These are phyloP conservation scores for Trichoderma guizhouense DNA, from an alignment of 2,329 filamentous ascomycete genomes.

Conservation along the genomic window DNA sequence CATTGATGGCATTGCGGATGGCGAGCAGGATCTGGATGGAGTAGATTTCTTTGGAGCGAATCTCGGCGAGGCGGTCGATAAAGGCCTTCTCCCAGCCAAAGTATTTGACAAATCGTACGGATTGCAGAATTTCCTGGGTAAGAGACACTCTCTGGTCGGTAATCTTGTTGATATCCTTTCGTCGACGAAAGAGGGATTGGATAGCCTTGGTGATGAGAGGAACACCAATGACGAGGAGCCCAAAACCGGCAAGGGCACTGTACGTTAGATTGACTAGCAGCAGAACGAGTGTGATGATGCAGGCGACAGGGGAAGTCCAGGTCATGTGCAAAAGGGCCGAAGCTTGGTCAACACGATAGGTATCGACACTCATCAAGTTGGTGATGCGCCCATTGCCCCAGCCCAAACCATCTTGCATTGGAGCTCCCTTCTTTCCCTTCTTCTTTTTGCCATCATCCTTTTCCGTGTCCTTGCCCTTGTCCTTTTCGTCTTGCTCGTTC, in stretches of 20 bases:
- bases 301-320: slow-evolving; percentile 80
- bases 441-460: slow-evolving; percentile 37
- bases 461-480: slow-evolving; percentile 32
- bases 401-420: slow-evolving; percentile 58
- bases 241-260: slow-evolving; percentile 85
- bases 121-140: slow-evolving; percentile 87
- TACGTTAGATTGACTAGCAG: slow-evolving; percentile 86
- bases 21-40: slow-evolving; percentile 81
- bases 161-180: slow-evolving; percentile 82
- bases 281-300: slow-evolving; percentile 74
- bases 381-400: slow-evolving; percentile 93
- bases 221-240: slow-evolving; percentile 71
- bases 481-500: slow-evolving; percentile 48
- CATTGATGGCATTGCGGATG: slow-evolving; percentile 81
- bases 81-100: slow-evolving; percentile 95
- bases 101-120: slow-evolving; percentile 92
- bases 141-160: slow-evolving; percentile 89
- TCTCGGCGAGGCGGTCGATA: slow-evolving; percentile 68
- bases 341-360: slow-evolving; percentile 86
- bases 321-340: slow-evolving; percentile 85
- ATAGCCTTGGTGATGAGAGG: slow-evolving; percentile 76
- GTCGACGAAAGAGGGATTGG: slow-evolving; percentile 68
- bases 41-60: slow-evolving; percentile 72
- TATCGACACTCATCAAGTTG: slow-evolving; percentile 93
- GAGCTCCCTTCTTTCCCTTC: slow-evolving; percentile 37